Evolutionary conservation across 768 basidiomycete species (phyloP), one percentile per base, ranked within the genome.

Genomic region (Russula sp.): DNA sequence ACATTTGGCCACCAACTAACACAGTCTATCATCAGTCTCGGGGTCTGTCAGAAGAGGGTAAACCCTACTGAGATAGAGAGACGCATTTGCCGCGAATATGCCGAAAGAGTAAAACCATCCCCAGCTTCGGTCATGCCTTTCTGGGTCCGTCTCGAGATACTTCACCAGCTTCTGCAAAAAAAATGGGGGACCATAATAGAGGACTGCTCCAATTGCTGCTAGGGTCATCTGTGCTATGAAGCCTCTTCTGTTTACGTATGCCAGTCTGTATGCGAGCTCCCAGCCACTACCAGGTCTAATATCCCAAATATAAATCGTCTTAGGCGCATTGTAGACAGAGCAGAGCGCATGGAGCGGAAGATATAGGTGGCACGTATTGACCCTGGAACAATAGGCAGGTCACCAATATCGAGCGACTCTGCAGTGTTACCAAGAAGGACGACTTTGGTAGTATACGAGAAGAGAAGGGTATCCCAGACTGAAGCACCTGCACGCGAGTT

Each of bases 371-470:
- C 78, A 34, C 94, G 89, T 84, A 93, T 87, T 69, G 82, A 73
- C 0, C 80, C 83, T 0, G 89, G 84, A 10, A 94, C 82, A 59
- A 95, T 85, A 6, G 94, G 94, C 34, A 97, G 78, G 72, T 97
- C 93, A 64, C 86, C 92, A 24, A 93, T 91, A 68, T 96, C 90
- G 52, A 96, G 81, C 63, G 83, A 87, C 61, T 83, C 80, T 2
- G 88, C 79, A 2, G 79, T 79, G 74, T 92, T 85, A 2, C 92
- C 94, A 48, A 94, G 84, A 83, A 86, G 85, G 61, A 95, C 84
- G 16, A 97, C 90, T 65, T 88, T 86, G 1, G 92, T 94, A 42
- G 89, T 92, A 73, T 93, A 94, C 18, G 85, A 85, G 75, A 97
- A 97, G n/a, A 94, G 75, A 6, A 97, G 74, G 57, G 78, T 76